Base-by-base conservation (phyloP, 1,284 basidiomycete genomes). In the Ustilago shanxiensis region DNA sequence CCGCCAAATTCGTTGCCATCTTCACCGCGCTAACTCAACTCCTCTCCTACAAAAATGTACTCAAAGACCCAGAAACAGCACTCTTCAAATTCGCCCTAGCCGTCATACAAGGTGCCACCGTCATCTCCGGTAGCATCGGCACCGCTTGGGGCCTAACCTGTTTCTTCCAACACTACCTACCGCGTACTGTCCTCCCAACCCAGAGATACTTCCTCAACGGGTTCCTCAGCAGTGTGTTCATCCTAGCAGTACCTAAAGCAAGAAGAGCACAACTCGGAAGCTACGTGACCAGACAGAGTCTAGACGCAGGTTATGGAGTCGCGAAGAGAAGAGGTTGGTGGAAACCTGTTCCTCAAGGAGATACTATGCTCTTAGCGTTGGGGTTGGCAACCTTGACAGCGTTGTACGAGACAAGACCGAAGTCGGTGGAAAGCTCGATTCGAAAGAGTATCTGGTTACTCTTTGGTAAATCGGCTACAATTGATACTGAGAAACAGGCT, bases 121-220 rank as follows among this genome's bases (percentile, higher is more conserved):
- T 83, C 24, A 81, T 83, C 35, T 75, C 66, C 7, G 82, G 82
- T 3, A 61, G 55, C 20, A 81, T 83, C 41, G 78, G 81, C 3
- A 77, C 81, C 3, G 79, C 79, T 0, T 83, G 82, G 82, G 81
- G 71, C 9, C 37, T 82, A 1, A 78, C 67, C 5, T 83, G 82
- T 60, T 70, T 81, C 33, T 82, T 79, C 64, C 82, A 83, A 50
- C 75, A 81, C 18, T 83, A 78, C 22, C 74, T 83, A 11, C 82
- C 82, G 1, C 51, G 71, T 4, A 83, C 67, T 18, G 50, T 80
- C 2, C 49, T 83, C 1, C 82, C 82, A 4, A 53, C 61, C 0
- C 22, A 44, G 6, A 41, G 82, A 7, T 83, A 76, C 65, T 83
- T 83, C 56, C 41, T 83, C 4, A 81, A 80, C 54, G 82, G 82